Percentiles rank a stretch among this genome's conserved stretches.
These are phyloP conservation scores for Phytophthora parvispora DNA, from an alignment of 352 stramenopile genomes.

Conservation along the genomic window DNA sequence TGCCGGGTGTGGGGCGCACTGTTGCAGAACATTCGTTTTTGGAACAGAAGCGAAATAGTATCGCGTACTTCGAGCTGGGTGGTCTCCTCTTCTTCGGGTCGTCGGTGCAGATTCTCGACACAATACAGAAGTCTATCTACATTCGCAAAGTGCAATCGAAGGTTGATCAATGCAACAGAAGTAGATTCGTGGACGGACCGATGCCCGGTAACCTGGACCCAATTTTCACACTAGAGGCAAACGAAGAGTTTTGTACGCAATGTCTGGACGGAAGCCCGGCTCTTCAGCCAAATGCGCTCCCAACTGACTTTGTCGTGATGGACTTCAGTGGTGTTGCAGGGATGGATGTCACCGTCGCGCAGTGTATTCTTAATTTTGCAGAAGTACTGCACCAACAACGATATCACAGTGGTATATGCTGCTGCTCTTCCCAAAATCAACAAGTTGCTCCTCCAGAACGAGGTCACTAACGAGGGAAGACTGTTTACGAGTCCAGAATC, in stretches of 20 bases:
- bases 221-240: not conserved
- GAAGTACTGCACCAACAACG: conserved; percentile 74
- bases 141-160: conserved; percentile 47
- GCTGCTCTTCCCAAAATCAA: conserved; percentile 45
- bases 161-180: not conserved
- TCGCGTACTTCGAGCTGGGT: conserved; percentile 83
- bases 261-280: conserved; percentile 69
- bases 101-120: conserved; percentile 80
- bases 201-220: not conserved
- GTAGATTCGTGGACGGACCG: not conserved
- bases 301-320: conserved; percentile 83
- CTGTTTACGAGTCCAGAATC: not conserved
- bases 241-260: conserved; percentile 24
- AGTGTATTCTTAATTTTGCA: conserved; percentile 84
- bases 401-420: conserved; percentile 72
- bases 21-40: conserved; percentile 56
- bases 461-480: not conserved
- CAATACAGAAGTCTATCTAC: conserved; percentile 75
- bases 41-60: conserved; percentile 63
- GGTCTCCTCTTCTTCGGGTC: conserved; percentile 90
- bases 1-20: conserved; percentile 57
- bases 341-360: conserved; percentile 85
- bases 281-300: conserved; percentile 35
- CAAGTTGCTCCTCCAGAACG: not conserved
- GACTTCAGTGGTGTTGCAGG: conserved; percentile 85